Evolutionary conservation across 2,329 filamentous ascomycete genomes (phyloP).

Genomic region (Monosporascus ibericus): DNA sequence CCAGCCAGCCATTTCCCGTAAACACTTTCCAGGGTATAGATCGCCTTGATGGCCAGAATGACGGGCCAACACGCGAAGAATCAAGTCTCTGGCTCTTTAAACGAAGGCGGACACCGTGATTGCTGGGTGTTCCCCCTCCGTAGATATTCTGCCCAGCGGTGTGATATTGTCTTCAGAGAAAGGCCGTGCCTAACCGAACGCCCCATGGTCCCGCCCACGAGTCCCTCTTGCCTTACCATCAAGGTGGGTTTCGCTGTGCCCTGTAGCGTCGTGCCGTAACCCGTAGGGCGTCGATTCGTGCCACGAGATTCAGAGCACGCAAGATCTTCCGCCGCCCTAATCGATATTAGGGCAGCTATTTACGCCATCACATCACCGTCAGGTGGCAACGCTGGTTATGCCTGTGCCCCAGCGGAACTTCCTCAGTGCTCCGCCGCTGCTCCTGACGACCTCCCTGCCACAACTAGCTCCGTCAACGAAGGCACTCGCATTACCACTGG

Average conservation of each 20-base stretch:
- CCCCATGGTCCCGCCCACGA: too few relatives aligned
- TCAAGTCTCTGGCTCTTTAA: too few relatives aligned
- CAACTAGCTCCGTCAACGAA: constrained; percentile 40
- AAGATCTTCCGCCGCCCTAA: too few relatives aligned
- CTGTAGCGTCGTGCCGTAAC: background rate
- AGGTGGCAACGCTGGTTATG: constrained; percentile 24
- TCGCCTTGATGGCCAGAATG: too few relatives aligned
- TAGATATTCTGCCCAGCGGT: too few relatives aligned
- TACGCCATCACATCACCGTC: background rate
- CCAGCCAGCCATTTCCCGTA: too few relatives aligned
- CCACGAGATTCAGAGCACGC: background rate
- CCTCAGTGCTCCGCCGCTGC: constrained; percentile 44
- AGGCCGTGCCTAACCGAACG: too few relatives aligned
- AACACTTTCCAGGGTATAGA: too few relatives aligned
- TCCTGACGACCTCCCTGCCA: constrained; percentile 47
- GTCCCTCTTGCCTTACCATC: background rate
- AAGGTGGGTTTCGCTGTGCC: background rate
- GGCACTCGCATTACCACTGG: constrained; percentile 36
- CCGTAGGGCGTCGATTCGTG: constrained; percentile 8
- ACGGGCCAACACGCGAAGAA: too few relatives aligned
- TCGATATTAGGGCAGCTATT: background rate
- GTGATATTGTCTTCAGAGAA: too few relatives aligned
- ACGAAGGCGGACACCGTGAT: too few relatives aligned
- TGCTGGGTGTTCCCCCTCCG: too few relatives aligned
- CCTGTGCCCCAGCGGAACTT: constrained; percentile 48